Evolutionary conservation across 306 rosid species (phyloP).

Genomic region (Adenanthera pavonina): DNA sequence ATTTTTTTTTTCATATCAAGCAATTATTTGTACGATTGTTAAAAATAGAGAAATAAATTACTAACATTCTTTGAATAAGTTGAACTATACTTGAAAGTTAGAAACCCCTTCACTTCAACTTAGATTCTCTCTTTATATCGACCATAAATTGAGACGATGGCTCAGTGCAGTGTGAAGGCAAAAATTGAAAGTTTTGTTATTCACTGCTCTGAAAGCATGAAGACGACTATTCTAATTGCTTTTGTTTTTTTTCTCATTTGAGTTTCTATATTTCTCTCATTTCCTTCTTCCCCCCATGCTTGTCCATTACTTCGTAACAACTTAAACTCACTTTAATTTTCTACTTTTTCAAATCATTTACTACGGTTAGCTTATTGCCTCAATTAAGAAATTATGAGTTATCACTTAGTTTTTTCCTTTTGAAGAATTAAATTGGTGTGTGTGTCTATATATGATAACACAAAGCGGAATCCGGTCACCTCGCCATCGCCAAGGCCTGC

Average conservation of each 20-base stretch:
- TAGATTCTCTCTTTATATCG: neutral
- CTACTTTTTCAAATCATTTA: neutral
- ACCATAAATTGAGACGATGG: neutral
- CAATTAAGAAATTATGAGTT: neutral
- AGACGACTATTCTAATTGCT: neutral
- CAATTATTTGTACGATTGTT: too few relatives aligned
- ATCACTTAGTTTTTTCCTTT: neutral
- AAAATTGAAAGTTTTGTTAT: neutral
- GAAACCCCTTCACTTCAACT: too few relatives aligned
- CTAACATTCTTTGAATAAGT: too few relatives aligned
- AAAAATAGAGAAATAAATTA: too few relatives aligned
- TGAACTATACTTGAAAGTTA: too few relatives aligned
- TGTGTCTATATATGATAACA: too few relatives aligned
- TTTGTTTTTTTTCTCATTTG: neutral
- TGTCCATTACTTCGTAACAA: neutral
- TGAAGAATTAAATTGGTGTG: neutral
- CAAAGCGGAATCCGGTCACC: too few relatives aligned
- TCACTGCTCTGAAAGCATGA: neutral
- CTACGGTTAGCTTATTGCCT: neutral
- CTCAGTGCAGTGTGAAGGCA: too few relatives aligned
- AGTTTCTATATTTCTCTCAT: neutral
- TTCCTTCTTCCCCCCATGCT: neutral
- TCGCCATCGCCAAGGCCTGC: too few relatives aligned
- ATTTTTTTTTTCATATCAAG: too few relatives aligned
- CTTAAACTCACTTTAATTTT: neutral